phyloP scores from a whole-genome alignment of 805 yeast genomes.

The Ascoidea tarda region DNA sequence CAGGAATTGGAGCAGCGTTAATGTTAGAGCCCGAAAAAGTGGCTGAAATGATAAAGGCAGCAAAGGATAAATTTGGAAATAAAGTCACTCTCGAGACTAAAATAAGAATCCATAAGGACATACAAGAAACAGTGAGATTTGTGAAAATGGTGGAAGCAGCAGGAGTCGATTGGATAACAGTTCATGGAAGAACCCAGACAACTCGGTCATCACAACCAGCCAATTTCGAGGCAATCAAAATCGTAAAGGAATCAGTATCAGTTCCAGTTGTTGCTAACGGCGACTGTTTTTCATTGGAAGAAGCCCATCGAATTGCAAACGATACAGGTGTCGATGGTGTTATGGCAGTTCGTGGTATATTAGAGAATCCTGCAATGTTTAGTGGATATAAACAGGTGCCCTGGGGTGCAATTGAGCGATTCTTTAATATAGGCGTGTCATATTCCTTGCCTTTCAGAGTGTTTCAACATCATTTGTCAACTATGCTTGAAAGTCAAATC shows the following conservation, averaged over 20 bases:
- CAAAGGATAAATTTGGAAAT: slow-evolving; percentile 61
- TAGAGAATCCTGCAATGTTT: slow-evolving; percentile 80
- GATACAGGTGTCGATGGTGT: slow-evolving; percentile 79
- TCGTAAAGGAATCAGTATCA: slow-evolving; percentile 33
- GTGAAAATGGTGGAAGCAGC: slow-evolving; percentile 66
- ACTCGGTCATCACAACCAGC: slow-evolving; percentile 81
- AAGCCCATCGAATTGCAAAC: slow-evolving; percentile 46
- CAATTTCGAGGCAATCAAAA: slow-evolving; percentile 66
- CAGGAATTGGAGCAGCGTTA: slow-evolving; percentile 94
- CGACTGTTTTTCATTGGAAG: slow-evolving; percentile 65
- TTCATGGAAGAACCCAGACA: slow-evolving; percentile 80
- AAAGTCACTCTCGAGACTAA: slow-evolving; percentile 76
- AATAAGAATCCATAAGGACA: slow-evolving; percentile 73
- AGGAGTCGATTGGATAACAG: slow-evolving; percentile 89
- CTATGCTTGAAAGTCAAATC: slow-evolving; percentile 57
- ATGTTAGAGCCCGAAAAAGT: slow-evolving; percentile 76
- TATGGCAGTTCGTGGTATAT: slow-evolving; percentile 87
- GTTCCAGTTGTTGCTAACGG: slow-evolving; percentile 96
- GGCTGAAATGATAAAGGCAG: slow-evolving; percentile 71
- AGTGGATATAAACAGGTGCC: slow-evolving; percentile 64
- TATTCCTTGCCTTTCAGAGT: slow-evolving; percentile 80
- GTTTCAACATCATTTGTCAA: slow-evolving; percentile 74
- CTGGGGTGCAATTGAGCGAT: slow-evolving; percentile 80
- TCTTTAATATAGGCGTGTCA: slow-evolving; percentile 64
- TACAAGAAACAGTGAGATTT: slow-evolving; percentile 56